Base-by-base conservation (phyloP, 345 rosid genomes). In the Ceriops tagal region DNA sequence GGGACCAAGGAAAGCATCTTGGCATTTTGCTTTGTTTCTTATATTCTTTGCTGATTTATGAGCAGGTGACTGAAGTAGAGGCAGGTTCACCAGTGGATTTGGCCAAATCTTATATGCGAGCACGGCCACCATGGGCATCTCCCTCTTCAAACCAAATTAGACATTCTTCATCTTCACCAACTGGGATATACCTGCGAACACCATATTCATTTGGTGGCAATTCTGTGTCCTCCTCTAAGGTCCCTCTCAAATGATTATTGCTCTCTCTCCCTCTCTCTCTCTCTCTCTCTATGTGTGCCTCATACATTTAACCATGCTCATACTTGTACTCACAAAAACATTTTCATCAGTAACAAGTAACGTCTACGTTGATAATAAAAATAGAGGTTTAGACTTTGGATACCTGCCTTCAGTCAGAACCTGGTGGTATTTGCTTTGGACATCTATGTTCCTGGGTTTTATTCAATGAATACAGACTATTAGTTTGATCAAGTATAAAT, bases 101-200 rank as follows among this genome's bases (percentile, higher is more conserved):
- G 81, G 97, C 96, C 77, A 91, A 81, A 85, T 85, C 89, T 32
- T 93, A 79, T 76, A 93, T 91, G 97, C 89, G 31, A 75, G 78
- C 78, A 49, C 86, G 92, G 58, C 85, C 86, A 52, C 79, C 89
- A 16, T 87, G 95, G 95, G 85, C 92, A 60, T 91, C 98, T 68
- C 92, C 90, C 9, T 70, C 85, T 30, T 66, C 22, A 5, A 83
- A 67, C 53, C 70, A 61, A 61, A 74, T 56, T 47, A 90, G 80
- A 56, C 71, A 74, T 35, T 69, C 37, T 71, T 79, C 87, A 27
- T 78, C 87, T 66, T 77, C 88, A 35, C 81, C 86, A 2, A 65
- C 59, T 35, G 79, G 85, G 65, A 75, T 68, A 64, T 86, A 76
- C 20, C 74, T 82, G 72, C 77, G 76, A 71, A 66, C 83, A 43